Base-by-base conservation (phyloP, 352 stramenopile species). In the Globisporangium ultimum region DNA sequence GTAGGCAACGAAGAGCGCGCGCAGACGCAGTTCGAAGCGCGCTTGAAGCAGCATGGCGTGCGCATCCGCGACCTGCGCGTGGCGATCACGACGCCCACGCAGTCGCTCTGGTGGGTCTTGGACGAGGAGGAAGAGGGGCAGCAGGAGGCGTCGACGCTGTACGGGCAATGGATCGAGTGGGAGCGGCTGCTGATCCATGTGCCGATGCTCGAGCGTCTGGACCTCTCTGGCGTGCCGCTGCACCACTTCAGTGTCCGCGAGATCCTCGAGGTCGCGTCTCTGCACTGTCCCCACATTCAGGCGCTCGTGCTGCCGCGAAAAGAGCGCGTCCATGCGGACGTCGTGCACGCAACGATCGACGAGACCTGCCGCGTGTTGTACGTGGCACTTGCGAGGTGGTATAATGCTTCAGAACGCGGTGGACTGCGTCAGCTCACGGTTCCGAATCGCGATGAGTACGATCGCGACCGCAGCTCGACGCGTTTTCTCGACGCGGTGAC, bases 161-260 rank as follows among this genome's bases (percentile, higher is more conserved):
- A 69, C 15, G 59, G 52, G n/a, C 66, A 84, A 24, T 77, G 66
- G 61, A 53, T 78, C 34, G 72, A 87, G 55, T 87, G 77, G 77
- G 53, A 53, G 9, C 48, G 61, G 20, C 42, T 83, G 34, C 53
- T 87, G 0, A 34, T 54, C 52, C 48, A 65, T 13, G 72, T 71
- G 32, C 70, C 74, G 2, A 73, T 78, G 48, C 3, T 87, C 8
- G 58, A 54, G 7, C 59, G 77, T 10, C 54, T 87, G 32, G 77
- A 87, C 32, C 69, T 87, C 22, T 67, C 64, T 0, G 58, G 53
- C 0, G 61, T 80, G 1, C 76, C 71, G 2, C 54, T 87, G 47
- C 64, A 84, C 46, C 68, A 81, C 41, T 69, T 70, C n/a, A 58
- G 68, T 9, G 58, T 82, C 36, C 60, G 63, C 5, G 61, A 82